Conservation (phyloP, 2,329 filamentous ascomycete genomes). For the Alternaria sp. region DNA sequence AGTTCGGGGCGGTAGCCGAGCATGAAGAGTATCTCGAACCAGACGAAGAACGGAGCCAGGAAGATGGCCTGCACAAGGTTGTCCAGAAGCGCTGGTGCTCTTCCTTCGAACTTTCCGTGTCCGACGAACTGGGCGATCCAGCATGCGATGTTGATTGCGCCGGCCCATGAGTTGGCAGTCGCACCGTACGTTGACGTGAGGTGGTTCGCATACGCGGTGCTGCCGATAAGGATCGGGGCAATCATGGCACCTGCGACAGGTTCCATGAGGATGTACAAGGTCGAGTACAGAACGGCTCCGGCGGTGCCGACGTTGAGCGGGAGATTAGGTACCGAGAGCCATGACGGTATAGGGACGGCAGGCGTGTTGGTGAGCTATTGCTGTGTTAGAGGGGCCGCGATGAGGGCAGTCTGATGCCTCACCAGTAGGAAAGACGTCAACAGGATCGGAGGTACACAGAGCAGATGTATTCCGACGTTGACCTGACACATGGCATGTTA, state of each 20-base stretch:
- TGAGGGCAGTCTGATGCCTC: slow-evolving; percentile 42
- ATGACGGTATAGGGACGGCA: slow-evolving; percentile 60
- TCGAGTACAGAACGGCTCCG: slow-evolving; percentile 68
- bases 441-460: slow-evolving; percentile 78
- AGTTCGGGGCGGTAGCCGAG: slow-evolving; percentile 90
- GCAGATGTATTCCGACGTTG: slow-evolving; percentile 80
- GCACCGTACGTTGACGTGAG: slow-evolving; percentile 69
- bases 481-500: slow-evolving; percentile 55
- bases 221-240: slow-evolving; percentile 75
- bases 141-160: slow-evolving; percentile 71
- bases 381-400: slow-evolving; percentile 11
- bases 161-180: slow-evolving; percentile 68
- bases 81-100: slow-evolving; percentile 87
- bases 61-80: slow-evolving; percentile 92
- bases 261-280: slow-evolving; percentile 88
- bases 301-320: slow-evolving; percentile 66
- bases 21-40: slow-evolving; percentile 90
- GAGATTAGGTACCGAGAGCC: slow-evolving; percentile 62
- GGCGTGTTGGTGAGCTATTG: slow-evolving; percentile 63
- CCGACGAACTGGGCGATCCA: slow-evolving; percentile 94
- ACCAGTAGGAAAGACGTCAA: slow-evolving; percentile 75
- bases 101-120: slow-evolving; percentile 85
- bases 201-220: slow-evolving; percentile 77
- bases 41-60: slow-evolving; percentile 94
- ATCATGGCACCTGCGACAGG: slow-evolving; percentile 85